Base-by-base conservation (phyloP, 768 basidiomycete genomes). In the Brasilioporus rufonigricans region DNA sequence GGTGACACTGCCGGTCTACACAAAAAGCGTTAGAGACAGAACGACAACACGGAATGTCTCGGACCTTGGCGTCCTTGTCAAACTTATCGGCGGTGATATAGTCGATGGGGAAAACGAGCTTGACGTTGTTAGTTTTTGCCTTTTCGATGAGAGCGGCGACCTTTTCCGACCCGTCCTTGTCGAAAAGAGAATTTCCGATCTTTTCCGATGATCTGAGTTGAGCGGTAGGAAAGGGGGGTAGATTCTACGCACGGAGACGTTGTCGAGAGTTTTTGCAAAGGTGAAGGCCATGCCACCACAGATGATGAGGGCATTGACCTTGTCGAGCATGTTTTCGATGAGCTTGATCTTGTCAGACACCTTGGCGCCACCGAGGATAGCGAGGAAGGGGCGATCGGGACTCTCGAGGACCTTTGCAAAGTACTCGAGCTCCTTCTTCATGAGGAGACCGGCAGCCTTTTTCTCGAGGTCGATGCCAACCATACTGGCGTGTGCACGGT, bases 251-350 rank as follows among this genome's bases (percentile, higher is more conserved):
- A 91, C 93, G 45, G 83, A 70, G 44, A 93, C 80, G 57, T 84
- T 79, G 54, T 98, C 82, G 53, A 96, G 79, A 7, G 86, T 89
- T 79, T 98, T 98, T 76, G 95, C 93, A 83, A 99, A 99, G 53
- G 96, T 99, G 77, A 97, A 99, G 33, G 93, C 91, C 96, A 99
- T 99, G 27, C 96, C 96, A 66, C 96, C 96, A 60, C 93, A 90
- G 63, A 99, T 91, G 71, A 99, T 98, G 61, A 99, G 77, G 23
- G 89, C 91, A 76, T 99, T 79, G 74, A 98, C 96, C 83, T 98
- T 95, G 77, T 98, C 96, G 61, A 99, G 80, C 90, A 99, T 89
- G 79, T 97, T 97, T 65, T 99, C 95, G 70, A 99, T 99, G 54
- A 99, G 79, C 71, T 94, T 91, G 63, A 99, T 97, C 78, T 99